Evolutionary conservation across 495 filamentous ascomycete genomes (phyloP), one percentile per base, ranked within the genome.

Genomic region (Tuber borchii): DNA sequence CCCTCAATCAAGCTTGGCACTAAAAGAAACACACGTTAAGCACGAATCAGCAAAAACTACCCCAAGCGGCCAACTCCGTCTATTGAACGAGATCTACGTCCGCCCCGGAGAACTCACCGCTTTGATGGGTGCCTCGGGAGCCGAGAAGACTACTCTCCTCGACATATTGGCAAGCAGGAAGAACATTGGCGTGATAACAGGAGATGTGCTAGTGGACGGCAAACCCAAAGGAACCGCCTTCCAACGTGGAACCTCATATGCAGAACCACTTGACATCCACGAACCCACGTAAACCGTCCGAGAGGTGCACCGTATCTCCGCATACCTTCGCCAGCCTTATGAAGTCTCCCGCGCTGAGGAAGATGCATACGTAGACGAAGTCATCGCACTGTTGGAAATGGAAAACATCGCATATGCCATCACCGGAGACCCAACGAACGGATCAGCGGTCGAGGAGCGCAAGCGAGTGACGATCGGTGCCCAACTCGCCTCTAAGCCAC

Each of bases 391-490:
- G 6, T 83, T 97, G 8, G 93, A 96, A 78, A 91, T 97, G 88
- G 90, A 93, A 80, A 87, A 90, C 34, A 91, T 95, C 74, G 93
- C 92, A 3, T 93, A 94, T 82, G 92, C 93, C 19, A 91, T 95
- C 51, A 94, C 97, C 73, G 94, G 94, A 7, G 87, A 88, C 2
- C 90, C 90, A 0, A 91, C 91, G 74, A 87, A 86, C 19, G 94
- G 94, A n/a, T 87, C 97, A 39, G 93, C 92, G 6, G 92, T 96
- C n/a, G 94, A 97, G 81, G 91, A 97, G 82, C 86, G 94, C 7
- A 97, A 97, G 84, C 90, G 93, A 44, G 92, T 97, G 5, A 97
- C 93, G 0, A 97, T 97, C 73, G 94, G 92, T 39, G 92, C 96
- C 40, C 93, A 97, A 82, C 86, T 96, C 19, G 93, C 93, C 6